Evolutionary conservation across 805 yeast genomes (phyloP), one percentile per base, ranked within the genome.

Genomic region (Debaryomyces hansenii): DNA sequence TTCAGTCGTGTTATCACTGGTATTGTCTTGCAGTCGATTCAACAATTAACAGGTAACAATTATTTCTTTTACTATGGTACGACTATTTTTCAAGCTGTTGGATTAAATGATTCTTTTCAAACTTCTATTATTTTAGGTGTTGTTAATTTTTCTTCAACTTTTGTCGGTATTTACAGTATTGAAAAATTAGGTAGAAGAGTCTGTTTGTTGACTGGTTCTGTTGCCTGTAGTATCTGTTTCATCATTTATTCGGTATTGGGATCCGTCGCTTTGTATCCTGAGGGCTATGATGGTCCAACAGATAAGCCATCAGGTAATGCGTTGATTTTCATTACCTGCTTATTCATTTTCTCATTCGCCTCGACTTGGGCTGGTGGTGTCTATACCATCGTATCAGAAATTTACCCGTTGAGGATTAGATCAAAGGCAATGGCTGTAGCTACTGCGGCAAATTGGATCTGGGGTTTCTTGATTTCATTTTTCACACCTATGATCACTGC

Each of bases 341-440:
- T 83, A 44, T 85, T 75, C 68, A 79, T 85, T 47, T 70, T 80
- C 64, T 80, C 75, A 66, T 85, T 85, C 62, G 90, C 90, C 4
- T 74, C 81, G 21, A 80, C 89, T 11, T 82, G 87, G 83, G 90
- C 88, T 34, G 87, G 90, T 49, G 80, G 82, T 52, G 80, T 82
- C 32, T 84, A 75, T 67, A 81, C 80, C 46, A 74, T 84, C 51
- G 80, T 83, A 21, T 79, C 87, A 36, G 90, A 85, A 65, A 67
- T 83, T 40, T 85, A 80, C 64, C 89, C 89, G 51, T 72, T 81
- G 51, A 79, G 83, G 69, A 79, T 83, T 51, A 79, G 82, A 66
- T 65, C 79, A 33, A 79, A 78, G 64, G 77, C 80, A 12, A 82
- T 84, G 83, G 78, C 85, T 27, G 72, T 82, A 53, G 85, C 87